These are phyloP conservation scores for Calycina herbarum DNA, from an alignment of 2,329 filamentous ascomycete species.

Conservation along the genomic window DNA sequence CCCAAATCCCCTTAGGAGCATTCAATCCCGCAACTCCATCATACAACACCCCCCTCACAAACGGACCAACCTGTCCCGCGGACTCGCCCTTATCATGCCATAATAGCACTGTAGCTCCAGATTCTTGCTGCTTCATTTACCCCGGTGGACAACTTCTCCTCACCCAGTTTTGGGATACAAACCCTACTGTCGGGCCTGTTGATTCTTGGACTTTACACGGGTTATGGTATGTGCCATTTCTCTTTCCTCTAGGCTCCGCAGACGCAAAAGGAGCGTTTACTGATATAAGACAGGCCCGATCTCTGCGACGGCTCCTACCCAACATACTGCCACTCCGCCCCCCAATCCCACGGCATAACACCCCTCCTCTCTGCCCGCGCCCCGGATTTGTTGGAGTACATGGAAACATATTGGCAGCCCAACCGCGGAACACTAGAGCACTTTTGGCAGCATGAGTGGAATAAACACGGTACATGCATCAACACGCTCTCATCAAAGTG, in stretches of 20 bases:
- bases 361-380: constrained; percentile 43
- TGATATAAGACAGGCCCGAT: constrained; percentile 45
- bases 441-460: constrained; percentile 76
- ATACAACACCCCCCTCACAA: constrained; percentile 16
- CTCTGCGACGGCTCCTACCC: constrained; percentile 69
- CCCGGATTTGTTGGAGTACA: constrained; percentile 58
- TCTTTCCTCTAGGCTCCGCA: background rate
- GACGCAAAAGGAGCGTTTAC: background rate
- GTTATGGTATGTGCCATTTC: constrained; percentile 46
- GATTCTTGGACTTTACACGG: constrained; percentile 77
- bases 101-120: constrained; percentile 57
- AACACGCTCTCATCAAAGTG: constrained; percentile 66
- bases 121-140: constrained; percentile 70
- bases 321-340: constrained; percentile 60
- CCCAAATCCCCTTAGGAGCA: constrained; percentile 26
- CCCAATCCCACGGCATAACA: constrained; percentile 64
- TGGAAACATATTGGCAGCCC: constrained; percentile 71
- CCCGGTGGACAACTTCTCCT: constrained; percentile 69
- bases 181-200: constrained; percentile 60
- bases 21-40: constrained; percentile 1
- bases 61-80: constrained; percentile 32
- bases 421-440: constrained; percentile 56
- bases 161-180: constrained; percentile 76
- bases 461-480: constrained; percentile 72
- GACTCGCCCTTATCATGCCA: constrained; percentile 57